Conservation (phyloP, 441 rosid genomes). For the Pelargonium cotyledonis region DNA sequence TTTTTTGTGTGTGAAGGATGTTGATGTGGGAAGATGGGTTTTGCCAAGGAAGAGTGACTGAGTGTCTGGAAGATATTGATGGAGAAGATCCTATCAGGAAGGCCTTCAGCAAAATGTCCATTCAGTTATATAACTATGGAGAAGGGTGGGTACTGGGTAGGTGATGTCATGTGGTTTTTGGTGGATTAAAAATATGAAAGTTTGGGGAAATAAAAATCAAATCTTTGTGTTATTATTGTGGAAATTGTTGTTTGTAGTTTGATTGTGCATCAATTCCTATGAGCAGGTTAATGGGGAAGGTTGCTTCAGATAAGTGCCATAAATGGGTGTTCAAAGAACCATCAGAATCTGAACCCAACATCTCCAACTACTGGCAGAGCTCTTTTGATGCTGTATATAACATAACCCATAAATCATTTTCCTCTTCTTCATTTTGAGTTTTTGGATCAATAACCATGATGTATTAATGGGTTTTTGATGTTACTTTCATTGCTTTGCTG, state of each 20-base stretch:
- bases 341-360: slow-evolving; percentile 74
- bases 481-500: slow-evolving; percentile 24
- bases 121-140: slow-evolving; percentile 99
- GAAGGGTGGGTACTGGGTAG: slow-evolving; percentile 99
- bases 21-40: too few species aligned
- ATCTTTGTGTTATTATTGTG: background rate
- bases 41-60: slow-evolving; percentile 22
- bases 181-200: slow-evolving; percentile 17
- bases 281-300: slow-evolving; percentile 92
- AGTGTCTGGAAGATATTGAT: slow-evolving; percentile 74
- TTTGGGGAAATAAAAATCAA: background rate
- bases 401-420: background rate
- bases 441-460: too few species aligned
- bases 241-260: background rate
- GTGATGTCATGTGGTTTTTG: slow-evolving; percentile 32
- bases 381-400: slow-evolving; percentile 86
- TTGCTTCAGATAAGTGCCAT: slow-evolving; percentile 98
- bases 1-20: too few species aligned
- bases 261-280: slow-evolving; percentile 14
- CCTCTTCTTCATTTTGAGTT: too few species aligned
- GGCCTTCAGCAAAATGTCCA: slow-evolving; percentile 99
- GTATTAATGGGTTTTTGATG: slow-evolving; percentile 16
- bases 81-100: slow-evolving; percentile 90
- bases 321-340: slow-evolving; percentile 99
- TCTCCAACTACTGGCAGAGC: slow-evolving; percentile 93